Conservation (phyloP, 441 rosid genomes). For the Populus trichocarpa region DNA sequence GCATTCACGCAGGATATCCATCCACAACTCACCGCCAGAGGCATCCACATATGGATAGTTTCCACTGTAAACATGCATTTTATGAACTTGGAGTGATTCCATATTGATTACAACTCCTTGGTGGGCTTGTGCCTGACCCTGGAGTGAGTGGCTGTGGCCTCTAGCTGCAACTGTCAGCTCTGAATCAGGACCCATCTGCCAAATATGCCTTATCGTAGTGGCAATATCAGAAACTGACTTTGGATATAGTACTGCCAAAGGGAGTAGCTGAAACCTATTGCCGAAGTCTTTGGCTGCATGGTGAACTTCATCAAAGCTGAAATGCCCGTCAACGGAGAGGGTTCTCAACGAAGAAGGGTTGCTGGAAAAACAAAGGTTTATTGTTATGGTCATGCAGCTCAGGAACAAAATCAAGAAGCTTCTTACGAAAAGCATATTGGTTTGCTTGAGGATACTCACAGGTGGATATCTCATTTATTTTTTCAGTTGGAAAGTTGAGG, state of each 20-base stretch:
- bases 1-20: slow-evolving; percentile 74
- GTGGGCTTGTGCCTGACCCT: slow-evolving; percentile 87
- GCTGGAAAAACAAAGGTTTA: slow-evolving; percentile 60
- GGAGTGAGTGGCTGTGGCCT: slow-evolving; percentile 95
- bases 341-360: slow-evolving; percentile 55
- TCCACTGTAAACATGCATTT: slow-evolving; percentile 50
- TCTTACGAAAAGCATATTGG: slow-evolving; percentile 46
- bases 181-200: slow-evolving; percentile 79
- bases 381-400: slow-evolving; percentile 55
- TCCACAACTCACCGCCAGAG: slow-evolving; percentile 92
- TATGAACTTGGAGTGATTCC: slow-evolving; percentile 59
- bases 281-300: slow-evolving; percentile 90
- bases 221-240: slow-evolving; percentile 78
- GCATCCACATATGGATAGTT: slow-evolving; percentile 62
- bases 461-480: slow-evolving; percentile 41
- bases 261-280: slow-evolving; percentile 58
- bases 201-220: slow-evolving; percentile 60
- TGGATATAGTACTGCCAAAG: slow-evolving; percentile 80
- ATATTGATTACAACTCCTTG: slow-evolving; percentile 79
- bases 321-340: slow-evolving; percentile 65
- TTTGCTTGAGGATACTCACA: slow-evolving; percentile 38
- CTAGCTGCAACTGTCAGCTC: slow-evolving; percentile 87
- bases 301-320: slow-evolving; percentile 59
- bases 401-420: slow-evolving; percentile 57
- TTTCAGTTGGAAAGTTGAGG: slow-evolving; percentile 22